A percentile compares a stretch with the other conserved stretches of the same genome.
phyloP scores from a whole-genome alignment of 176 grass and related monocot genomes.

The Eleusine indica region DNA sequence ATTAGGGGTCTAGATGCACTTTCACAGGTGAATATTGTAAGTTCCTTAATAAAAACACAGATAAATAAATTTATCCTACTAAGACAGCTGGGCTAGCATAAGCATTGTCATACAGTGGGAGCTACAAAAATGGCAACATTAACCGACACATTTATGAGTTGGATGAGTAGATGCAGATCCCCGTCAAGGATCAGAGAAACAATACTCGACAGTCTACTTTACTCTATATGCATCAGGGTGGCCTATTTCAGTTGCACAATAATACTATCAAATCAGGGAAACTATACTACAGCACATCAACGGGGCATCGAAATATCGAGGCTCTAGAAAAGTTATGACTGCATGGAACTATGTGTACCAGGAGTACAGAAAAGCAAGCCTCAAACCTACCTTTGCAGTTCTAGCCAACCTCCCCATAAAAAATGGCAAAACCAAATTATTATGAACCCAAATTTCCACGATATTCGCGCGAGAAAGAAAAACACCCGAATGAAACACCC shows the following conservation, averaged over 20 bases:
- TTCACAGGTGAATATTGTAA: not conserved
- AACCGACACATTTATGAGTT: slow-evolving; percentile 35
- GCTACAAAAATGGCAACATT: slow-evolving; percentile 31
- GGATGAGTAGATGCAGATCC: slow-evolving; percentile 15
- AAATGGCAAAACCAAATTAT: not conserved
- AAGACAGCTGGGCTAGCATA: slow-evolving; percentile 18
- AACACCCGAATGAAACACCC: not conserved
- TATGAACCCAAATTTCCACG: not conserved
- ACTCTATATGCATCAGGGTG: not conserved
- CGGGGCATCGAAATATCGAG: not conserved
- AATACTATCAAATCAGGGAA: not conserved
- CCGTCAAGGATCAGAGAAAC: slow-evolving; percentile 1
- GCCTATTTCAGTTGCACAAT: slow-evolving; percentile 19
- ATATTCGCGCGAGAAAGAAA: not conserved
- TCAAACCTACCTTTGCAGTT: not conserved
- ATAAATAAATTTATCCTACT: slow-evolving; percentile 18
- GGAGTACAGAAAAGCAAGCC: slow-evolving; percentile 1
- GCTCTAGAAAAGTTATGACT: not conserved
- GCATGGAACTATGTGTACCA: slow-evolving; percentile 12
- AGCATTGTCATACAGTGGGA: not conserved
- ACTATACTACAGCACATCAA: not conserved
- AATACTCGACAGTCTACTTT: not conserved
- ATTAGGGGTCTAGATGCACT: too few species aligned
- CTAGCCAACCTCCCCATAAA: not conserved
- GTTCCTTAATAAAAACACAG: not conserved